These are phyloP conservation scores for Carallia pectinifolia DNA, from an alignment of 345 rosid species.

Conservation along the genomic window DNA sequence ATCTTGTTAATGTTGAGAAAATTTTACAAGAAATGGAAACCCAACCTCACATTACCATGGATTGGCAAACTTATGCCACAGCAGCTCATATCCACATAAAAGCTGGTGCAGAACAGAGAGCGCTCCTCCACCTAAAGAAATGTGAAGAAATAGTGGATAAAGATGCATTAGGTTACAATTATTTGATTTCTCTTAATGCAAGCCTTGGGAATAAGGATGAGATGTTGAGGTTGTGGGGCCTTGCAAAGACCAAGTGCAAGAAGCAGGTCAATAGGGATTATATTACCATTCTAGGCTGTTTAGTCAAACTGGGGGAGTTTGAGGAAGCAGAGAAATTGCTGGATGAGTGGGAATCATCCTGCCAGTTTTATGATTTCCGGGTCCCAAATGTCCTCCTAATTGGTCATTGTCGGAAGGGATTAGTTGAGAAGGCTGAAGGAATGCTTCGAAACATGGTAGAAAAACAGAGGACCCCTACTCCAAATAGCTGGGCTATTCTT, in stretches of 20 bases:
- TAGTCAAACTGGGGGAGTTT: conserved; percentile 38
- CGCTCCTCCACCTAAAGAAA: conserved; percentile 36
- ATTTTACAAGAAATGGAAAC: conserved; percentile 39
- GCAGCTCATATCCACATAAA: conserved; percentile 37
- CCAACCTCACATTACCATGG: conserved; percentile 31
- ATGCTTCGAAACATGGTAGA: conserved; percentile 26
- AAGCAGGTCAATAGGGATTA: conserved; percentile 37
- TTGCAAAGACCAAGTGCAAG: conserved; percentile 32
- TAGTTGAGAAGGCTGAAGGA: conserved; percentile 40
- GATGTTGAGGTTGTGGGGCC: conserved; percentile 44
- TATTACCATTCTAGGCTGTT: conserved; percentile 35
- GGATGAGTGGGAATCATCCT: conserved; percentile 41
- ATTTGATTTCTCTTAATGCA: conserved; percentile 41
- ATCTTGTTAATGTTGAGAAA: conserved; percentile 33
- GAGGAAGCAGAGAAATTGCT: conserved; percentile 41
- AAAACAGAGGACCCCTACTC: conserved; percentile 29
- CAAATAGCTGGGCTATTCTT: conserved; percentile 47
- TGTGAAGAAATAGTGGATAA: conserved; percentile 38
- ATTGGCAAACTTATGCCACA: conserved; percentile 40
- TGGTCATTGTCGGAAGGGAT: conserved; percentile 36
- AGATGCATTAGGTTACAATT: conserved; percentile 32
- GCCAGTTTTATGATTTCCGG: conserved; percentile 34
- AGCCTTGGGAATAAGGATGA: conserved; percentile 44
- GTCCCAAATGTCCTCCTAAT: conserved; percentile 49
- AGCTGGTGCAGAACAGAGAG: conserved; percentile 34